These are phyloP conservation scores for Cadophora sp. DNA, from an alignment of 2,329 filamentous ascomycete species.

Conservation along the genomic window DNA sequence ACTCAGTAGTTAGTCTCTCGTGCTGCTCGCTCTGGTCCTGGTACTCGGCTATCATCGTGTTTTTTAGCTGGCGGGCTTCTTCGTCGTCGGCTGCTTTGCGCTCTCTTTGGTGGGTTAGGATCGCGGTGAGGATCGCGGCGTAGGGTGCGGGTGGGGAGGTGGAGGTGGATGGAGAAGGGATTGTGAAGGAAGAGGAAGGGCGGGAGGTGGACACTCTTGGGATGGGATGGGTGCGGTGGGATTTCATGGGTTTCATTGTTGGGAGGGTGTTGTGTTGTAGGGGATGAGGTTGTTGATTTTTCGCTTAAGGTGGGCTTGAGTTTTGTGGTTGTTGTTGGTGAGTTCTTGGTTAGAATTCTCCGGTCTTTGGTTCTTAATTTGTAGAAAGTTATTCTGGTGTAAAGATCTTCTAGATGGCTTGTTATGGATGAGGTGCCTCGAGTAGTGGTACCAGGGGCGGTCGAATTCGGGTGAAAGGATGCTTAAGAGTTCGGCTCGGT, in stretches of 20 bases:
- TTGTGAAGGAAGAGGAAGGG: not conserved
- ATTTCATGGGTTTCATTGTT: too few species aligned
- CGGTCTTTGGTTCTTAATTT: too few species aligned
- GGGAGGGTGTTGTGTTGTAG: too few species aligned
- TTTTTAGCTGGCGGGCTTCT: not conserved
- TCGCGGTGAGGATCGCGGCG: not conserved
- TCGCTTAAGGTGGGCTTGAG: not conserved
- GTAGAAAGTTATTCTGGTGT: too few species aligned
- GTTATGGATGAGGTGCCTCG: too few species aligned
- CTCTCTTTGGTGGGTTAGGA: not conserved
- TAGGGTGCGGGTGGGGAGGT: too few species aligned
- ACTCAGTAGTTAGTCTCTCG: not conserved
- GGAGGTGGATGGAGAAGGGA: not conserved
- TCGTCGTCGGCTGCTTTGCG: constrained; percentile 8
- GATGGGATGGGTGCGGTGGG: too few species aligned
- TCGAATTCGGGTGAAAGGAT: too few species aligned
- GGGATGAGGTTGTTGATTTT: not conserved
- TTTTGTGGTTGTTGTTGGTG: not conserved
- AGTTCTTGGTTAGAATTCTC: not conserved
- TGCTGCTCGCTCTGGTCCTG: not conserved
- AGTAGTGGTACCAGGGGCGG: too few species aligned
- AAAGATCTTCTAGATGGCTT: too few species aligned
- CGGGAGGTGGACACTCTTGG: too few species aligned
- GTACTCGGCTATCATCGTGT: constrained; percentile 3
- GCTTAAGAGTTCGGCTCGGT: too few species aligned